These are phyloP conservation scores for Avena insularis DNA, from an alignment of 176 grass and related monocot genomes.

Conservation along the genomic window DNA sequence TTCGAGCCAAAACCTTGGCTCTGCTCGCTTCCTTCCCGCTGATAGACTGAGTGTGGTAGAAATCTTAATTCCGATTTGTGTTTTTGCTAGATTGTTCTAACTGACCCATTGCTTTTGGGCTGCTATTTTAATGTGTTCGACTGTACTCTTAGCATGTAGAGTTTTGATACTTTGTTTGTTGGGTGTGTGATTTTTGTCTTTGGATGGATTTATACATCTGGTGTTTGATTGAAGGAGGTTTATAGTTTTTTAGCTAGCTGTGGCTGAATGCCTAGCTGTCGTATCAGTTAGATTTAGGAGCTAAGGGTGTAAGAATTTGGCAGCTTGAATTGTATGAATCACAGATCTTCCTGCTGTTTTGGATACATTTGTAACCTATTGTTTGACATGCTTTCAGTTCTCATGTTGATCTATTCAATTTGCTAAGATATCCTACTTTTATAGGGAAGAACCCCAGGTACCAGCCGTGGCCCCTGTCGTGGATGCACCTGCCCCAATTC, in stretches of 20 bases:
- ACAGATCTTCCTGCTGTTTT: not conserved
- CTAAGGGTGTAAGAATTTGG: not conserved
- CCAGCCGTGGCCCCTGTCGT: not conserved
- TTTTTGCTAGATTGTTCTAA: not conserved
- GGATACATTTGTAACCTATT: not conserved
- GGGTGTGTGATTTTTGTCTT: not conserved
- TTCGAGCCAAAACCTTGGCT: not conserved
- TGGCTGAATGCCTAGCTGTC: not conserved
- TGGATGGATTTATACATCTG: not conserved
- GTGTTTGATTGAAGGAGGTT: no score
- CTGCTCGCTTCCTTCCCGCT: not conserved
- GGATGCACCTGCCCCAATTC: slow-evolving; percentile 44
- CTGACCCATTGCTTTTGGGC: not conserved
- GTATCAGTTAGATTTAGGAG: no score
- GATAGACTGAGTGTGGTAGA: not conserved
- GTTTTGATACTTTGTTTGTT: no score
- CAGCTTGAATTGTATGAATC: not conserved
- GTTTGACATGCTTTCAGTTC: not conserved
- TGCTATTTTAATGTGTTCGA: not conserved
- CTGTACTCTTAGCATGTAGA: not conserved
- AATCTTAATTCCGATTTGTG: not conserved
- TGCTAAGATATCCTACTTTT: not conserved
- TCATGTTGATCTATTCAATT: not conserved
- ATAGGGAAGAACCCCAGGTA: slow-evolving; percentile 56
- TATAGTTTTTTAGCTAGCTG: no score